phyloP scores from a whole-genome alignment of 805 yeast genomes.

The Candida stauntonica region DNA sequence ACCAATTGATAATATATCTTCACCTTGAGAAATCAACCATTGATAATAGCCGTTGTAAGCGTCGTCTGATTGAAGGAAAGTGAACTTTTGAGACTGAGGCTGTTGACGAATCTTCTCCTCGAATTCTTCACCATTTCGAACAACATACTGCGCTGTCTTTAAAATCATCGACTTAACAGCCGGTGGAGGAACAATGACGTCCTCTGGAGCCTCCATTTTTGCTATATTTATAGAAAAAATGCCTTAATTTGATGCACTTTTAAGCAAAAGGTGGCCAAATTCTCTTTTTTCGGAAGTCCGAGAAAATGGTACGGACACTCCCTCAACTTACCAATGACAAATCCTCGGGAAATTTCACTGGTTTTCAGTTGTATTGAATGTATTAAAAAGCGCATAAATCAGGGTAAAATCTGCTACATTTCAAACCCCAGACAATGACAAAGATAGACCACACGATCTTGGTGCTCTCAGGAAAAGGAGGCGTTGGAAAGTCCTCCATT shows the following conservation, averaged over 20 bases:
- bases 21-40: constrained; percentile 37
- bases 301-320: too few species aligned
- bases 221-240: too few species aligned
- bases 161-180: constrained; percentile 49
- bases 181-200: constrained; percentile 51
- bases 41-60: constrained; percentile 56
- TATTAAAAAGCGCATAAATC: too few species aligned
- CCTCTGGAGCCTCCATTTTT: constrained; percentile 36
- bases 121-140: constrained; percentile 62
- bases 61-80: constrained; percentile 54
- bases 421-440: not conserved
- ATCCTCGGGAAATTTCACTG: too few species aligned
- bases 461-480: constrained; percentile 91
- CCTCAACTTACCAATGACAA: too few species aligned
- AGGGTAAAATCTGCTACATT: too few species aligned
- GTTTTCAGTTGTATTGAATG: too few species aligned
- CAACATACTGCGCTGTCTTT: constrained; percentile 69
- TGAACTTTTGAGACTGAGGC: constrained; percentile 51
- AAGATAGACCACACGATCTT: constrained; percentile 67
- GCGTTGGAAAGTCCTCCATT: constrained; percentile 95
- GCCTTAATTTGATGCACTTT: too few species aligned
- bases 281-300: too few species aligned
- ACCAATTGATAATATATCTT: constrained; percentile 12
- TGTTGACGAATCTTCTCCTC: constrained; percentile 49
- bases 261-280: too few species aligned